Evolutionary conservation across 257 asterid species (phyloP).

Genomic region (Solanum gandarillasii): DNA sequence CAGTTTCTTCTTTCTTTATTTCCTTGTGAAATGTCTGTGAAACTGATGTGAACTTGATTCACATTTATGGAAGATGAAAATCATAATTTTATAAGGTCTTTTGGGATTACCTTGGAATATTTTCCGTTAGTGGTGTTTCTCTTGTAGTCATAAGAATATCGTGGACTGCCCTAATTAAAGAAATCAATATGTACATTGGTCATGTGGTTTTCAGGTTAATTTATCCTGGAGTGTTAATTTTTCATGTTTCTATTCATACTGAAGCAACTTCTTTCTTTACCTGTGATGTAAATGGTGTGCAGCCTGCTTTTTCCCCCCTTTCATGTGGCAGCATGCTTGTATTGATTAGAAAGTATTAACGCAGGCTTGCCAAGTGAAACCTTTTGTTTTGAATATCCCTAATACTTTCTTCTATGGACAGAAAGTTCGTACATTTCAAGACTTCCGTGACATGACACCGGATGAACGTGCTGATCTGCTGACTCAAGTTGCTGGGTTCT

Average conservation of each 20-base stretch:
- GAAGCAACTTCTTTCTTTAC: background rate
- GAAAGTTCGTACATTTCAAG: constrained; percentile 92
- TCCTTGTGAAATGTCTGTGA: background rate
- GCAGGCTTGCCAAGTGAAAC: background rate
- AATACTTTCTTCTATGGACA: constrained; percentile 14
- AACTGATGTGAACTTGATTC: background rate
- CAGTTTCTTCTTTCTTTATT: background rate
- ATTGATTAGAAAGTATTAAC: background rate
- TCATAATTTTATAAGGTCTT: background rate
- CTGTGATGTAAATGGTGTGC: background rate
- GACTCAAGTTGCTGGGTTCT: constrained; percentile 78
- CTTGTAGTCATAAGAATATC: background rate
- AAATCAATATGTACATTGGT: background rate
- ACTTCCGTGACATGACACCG: constrained; percentile 57
- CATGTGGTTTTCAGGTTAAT: background rate
- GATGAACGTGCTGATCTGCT: constrained; percentile 76
- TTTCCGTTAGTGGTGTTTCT: background rate
- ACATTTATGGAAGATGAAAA: background rate
- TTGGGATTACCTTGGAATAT: background rate
- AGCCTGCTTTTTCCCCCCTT: background rate
- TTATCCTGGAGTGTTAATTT: background rate
- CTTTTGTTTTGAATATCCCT: background rate
- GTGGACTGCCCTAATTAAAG: background rate
- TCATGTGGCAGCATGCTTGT: background rate
- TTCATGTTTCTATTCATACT: background rate